Percentiles rank a stretch among this genome's conserved stretches.
phyloP scores from a whole-genome alignment of 2,329 filamentous ascomycete genomes.

The Chaetomiaceae sp. region DNA sequence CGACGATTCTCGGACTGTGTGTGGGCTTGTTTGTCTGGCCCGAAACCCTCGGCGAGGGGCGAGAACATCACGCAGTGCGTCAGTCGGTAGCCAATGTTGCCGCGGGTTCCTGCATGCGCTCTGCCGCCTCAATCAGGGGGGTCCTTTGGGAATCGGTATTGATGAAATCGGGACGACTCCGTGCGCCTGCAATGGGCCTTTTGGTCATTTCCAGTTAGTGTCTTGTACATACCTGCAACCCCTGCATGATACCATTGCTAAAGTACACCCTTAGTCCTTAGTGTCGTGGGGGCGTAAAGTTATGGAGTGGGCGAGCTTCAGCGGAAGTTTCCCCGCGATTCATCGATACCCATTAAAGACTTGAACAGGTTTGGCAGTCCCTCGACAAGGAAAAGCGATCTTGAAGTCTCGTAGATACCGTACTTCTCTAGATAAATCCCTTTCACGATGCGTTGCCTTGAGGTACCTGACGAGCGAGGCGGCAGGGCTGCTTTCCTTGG shows the following conservation, averaged over 20 bases:
- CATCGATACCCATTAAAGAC: no score
- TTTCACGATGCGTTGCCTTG: no score
- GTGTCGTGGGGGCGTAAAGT: no score
- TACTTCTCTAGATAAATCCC: no score
- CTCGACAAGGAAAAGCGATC: no score
- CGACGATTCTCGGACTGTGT: no score
- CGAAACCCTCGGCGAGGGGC: neutral
- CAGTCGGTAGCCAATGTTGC: neutral
- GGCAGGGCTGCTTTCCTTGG: no score
- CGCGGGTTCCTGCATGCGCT: slow-evolving; percentile 1
- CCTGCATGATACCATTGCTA: slow-evolving; percentile 5
- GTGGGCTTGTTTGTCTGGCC: neutral
- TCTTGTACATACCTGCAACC: neutral
- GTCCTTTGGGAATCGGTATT: neutral
- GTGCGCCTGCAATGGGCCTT: neutral
- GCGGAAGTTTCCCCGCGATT: no score
- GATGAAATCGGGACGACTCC: neutral
- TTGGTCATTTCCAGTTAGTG: neutral
- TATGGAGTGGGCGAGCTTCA: no score
- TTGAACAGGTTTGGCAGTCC: no score
- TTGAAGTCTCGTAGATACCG: no score
- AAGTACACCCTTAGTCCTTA: neutral
- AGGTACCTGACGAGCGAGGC: no score
- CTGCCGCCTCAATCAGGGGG: neutral
- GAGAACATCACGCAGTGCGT: neutral